A percentile compares a stretch with the other conserved stretches of the same genome.
Conservation (phyloP, 176 grass and related monocot species). For the Coix lacrymajobi region DNA sequence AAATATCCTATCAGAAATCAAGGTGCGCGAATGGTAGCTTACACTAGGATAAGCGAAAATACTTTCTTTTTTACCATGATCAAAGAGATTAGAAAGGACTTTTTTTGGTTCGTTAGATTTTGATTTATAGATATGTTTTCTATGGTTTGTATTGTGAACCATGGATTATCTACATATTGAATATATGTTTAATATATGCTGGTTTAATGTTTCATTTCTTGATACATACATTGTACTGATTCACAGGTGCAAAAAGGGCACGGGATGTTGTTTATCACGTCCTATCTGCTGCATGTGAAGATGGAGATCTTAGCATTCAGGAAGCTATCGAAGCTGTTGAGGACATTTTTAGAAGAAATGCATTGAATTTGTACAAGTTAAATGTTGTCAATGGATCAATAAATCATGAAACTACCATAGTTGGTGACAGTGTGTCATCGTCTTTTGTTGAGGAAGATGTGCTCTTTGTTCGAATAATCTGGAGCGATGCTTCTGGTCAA, state of each 20-base stretch:
- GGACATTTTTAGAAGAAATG: constrained; percentile 86
- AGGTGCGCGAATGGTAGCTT: background rate
- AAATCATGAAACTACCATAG: constrained; percentile 22
- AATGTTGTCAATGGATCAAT: constrained; percentile 46
- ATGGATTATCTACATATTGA: background rate
- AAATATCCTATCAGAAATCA: background rate
- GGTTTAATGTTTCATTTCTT: constrained; percentile 5
- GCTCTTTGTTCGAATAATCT: constrained; percentile 82
- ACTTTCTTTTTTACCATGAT: constrained; percentile 17
- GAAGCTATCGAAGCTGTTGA: constrained; percentile 78
- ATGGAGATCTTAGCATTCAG: constrained; percentile 79
- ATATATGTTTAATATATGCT: background rate
- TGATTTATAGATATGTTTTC: background rate
- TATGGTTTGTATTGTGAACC: background rate
- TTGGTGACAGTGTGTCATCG: constrained; percentile 14
- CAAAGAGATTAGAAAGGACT: background rate
- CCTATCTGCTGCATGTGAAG: constrained; percentile 69
- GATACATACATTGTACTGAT: constrained; percentile 14
- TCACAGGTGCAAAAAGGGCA: constrained; percentile 72
- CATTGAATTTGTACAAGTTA: constrained; percentile 74
- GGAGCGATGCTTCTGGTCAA: constrained; percentile 90
- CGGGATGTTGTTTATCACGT: constrained; percentile 75
- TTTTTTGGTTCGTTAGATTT: background rate
- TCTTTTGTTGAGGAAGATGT: constrained; percentile 45
- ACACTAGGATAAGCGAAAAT: background rate